These are phyloP conservation scores for Penicillium waksmanii DNA, from an alignment of 495 filamentous ascomycete species.

Conservation along the genomic window DNA sequence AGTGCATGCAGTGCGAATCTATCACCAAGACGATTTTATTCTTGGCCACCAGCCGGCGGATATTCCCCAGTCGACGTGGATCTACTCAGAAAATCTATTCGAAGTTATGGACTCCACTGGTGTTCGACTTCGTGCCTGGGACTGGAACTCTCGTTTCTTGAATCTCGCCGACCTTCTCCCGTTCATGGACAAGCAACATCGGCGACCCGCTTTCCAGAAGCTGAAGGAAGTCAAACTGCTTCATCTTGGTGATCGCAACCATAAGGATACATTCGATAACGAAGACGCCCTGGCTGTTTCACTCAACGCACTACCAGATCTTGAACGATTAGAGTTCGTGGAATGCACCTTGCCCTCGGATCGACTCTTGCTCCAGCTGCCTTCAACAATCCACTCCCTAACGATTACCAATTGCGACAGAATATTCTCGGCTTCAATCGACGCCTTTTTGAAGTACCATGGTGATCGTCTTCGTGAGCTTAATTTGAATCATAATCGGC, in stretches of 20 bases:
- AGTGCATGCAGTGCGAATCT: conserved; percentile 44
- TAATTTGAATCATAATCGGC: conserved; percentile 73
- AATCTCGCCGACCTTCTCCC: conserved; percentile 51
- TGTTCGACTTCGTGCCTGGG: conserved; percentile 66
- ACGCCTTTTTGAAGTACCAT: conserved; percentile 61
- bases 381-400: conserved; percentile 62
- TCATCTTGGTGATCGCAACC: conserved; percentile 52
- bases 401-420: conserved; percentile 76
- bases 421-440: conserved; percentile 61
- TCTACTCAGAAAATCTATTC: conserved; percentile 64
- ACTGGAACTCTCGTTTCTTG: conserved; percentile 74
- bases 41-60: conserved; percentile 34
- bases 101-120: conserved; percentile 50
- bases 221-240: conserved; percentile 65
- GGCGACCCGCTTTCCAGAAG: conserved; percentile 58
- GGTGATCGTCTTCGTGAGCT: conserved; percentile 66
- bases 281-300: conserved; percentile 58
- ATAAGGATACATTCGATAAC: conserved; percentile 26
- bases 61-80: conserved; percentile 55
- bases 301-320: conserved; percentile 59
- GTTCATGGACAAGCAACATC: conserved; percentile 58
- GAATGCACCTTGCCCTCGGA: conserved; percentile 67
- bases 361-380: conserved; percentile 62
- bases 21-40: conserved; percentile 42
- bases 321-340: conserved; percentile 68